A percentile compares a stretch with the other conserved stretches of the same genome.
Evolutionary conservation across 2,329 filamentous ascomycete genomes (phyloP).

Genomic region (Fusarium sulawesiense): DNA sequence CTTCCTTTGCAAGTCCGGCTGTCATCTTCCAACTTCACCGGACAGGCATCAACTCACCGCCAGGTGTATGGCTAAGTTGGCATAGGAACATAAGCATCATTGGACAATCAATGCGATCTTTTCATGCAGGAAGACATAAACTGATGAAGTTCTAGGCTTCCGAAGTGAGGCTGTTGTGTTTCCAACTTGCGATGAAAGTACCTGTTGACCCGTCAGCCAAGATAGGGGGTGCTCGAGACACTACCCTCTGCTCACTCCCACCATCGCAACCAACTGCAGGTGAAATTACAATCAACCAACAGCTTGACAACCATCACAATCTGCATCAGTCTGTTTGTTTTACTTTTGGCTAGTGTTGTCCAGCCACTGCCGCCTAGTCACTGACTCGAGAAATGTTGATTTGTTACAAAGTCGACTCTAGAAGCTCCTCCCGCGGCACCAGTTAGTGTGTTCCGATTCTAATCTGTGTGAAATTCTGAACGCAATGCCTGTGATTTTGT

Average conservation of each 20-base stretch:
- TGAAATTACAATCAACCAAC: background rate
- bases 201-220: slow-evolving; percentile 1
- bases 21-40: background rate
- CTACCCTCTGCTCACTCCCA: background rate
- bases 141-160: background rate
- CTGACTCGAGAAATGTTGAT: background rate
- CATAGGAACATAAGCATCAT: background rate
- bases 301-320: background rate
- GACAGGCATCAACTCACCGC: slow-evolving; percentile 12
- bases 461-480: background rate
- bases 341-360: background rate
- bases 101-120: background rate
- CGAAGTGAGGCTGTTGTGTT: slow-evolving; percentile 1
- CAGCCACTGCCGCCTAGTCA: background rate
- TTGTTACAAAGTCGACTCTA: background rate
- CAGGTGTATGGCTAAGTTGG: background rate
- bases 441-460: background rate
- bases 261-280: slow-evolving; percentile 2
- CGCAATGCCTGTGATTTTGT: background rate
- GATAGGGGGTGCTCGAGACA: slow-evolving; percentile 22
- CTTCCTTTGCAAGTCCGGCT: background rate
- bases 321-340: background rate
- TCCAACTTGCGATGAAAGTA: background rate
- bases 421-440: background rate
- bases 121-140: background rate